Conservation (phyloP, 768 basidiomycete genomes). For the Hericium coralloides region DNA sequence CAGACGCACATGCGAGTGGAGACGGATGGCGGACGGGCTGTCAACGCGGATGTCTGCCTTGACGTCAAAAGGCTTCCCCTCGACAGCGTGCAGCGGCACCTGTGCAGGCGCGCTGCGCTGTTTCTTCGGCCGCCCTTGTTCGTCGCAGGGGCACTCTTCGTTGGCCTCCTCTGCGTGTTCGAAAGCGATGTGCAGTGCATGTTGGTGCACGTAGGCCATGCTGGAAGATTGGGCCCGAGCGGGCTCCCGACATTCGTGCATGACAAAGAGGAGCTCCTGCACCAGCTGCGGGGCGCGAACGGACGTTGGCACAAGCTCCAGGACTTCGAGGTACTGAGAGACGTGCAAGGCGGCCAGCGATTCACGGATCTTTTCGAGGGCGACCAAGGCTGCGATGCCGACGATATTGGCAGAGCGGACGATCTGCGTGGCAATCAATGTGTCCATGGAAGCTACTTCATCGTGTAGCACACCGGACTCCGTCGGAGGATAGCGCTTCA, state of each 20-base stretch:
- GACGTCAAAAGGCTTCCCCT: conserved; percentile 23
- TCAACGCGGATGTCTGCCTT: conserved; percentile 51
- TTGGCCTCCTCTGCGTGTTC: conserved; percentile 61
- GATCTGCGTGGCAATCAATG: conserved; percentile 35
- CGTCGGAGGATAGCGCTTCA: conserved; percentile 39
- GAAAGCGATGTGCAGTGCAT: conserved; percentile 48
- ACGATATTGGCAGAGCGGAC: conserved; percentile 47
- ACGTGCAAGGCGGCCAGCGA: conserved; percentile 34
- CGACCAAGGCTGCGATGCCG: conserved; percentile 47
- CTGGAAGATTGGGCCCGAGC: conserved; percentile 17
- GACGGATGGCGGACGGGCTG: conserved; percentile 34
- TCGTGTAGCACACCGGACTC: conserved; percentile 24
- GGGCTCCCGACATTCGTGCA: conserved; percentile 37
- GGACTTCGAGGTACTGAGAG: conserved; percentile 39
- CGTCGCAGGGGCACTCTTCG: conserved; percentile 59
- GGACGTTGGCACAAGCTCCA: conserved; percentile 42
- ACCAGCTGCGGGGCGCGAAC: conserved; percentile 42
- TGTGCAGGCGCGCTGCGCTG: conserved; percentile 36
- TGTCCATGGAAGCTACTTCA: conserved; percentile 19
- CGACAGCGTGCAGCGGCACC: conserved; percentile 17
- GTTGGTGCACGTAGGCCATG: conserved; percentile 41
- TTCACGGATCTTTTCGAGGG: conserved; percentile 42
- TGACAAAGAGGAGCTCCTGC: conserved; percentile 52
- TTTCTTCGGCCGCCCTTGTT: conserved; percentile 42
- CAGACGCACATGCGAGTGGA: conserved; percentile 61